Base-by-base conservation (phyloP, 495 filamentous ascomycete genomes). In the Aspergillus hancockii region DNA sequence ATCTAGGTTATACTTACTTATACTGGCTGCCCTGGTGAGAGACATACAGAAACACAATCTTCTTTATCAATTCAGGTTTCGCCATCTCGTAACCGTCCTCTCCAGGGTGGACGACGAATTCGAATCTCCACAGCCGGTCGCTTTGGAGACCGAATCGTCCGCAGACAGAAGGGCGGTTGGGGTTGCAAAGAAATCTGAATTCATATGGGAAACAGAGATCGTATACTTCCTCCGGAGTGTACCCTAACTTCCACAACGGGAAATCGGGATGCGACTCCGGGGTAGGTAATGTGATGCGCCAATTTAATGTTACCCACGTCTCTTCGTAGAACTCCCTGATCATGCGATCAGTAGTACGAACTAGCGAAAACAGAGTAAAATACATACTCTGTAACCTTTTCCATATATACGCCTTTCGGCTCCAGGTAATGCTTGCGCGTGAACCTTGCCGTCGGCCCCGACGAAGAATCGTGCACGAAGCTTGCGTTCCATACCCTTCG, bases 301-400 rank as follows among this genome's bases (percentile, higher is more conserved):
- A 75, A 41, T 84, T 84, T 2, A 79, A 59, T 18, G 82, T 80
- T 14, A 83, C 76, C 80, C 81, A 85, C 0, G 71, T 79, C 53
- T 74, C 82, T 40, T 79, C 72, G 55, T 85, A 85, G 4, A 52
- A 19, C 28, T 34, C 28, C 28, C 22, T 62, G 14, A 41, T 0
- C 43, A 8, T 10, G 25, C 54, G 6, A 54, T 28, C 16, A 50
- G n/a, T 22, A 8, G n/a, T 9, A 8, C 16, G 36, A 7, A 14
- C 9, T 5, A 14, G 25, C 8, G 13, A 12, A 23, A 51, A n/a
- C 2, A 13, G 4, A 16, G 23, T 3, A 19, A 7, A 58, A 62
- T 31, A 18, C 38, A 43, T 65, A 70, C 71, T 62, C 40, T 16
- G 71, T 62, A 22, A 65, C 71, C 22, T 71, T 65, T 57, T 82